phyloP scores from a whole-genome alignment of 1,284 basidiomycete species.

The Cryptococcus sp. region DNA sequence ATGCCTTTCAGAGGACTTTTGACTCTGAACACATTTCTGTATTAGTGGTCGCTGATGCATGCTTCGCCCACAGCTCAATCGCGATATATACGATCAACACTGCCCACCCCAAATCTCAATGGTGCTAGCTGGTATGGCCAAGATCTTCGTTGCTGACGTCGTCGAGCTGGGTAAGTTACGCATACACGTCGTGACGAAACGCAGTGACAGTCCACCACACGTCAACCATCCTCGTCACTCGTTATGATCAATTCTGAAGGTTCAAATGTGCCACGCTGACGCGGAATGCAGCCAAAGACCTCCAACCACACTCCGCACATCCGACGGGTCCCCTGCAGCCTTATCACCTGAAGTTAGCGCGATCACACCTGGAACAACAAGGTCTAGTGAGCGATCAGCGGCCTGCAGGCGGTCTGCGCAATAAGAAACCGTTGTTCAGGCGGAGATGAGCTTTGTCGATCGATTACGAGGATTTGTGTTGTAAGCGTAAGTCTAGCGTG shows the following conservation, averaged over 20 bases:
- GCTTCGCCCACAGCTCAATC: conserved; percentile 33
- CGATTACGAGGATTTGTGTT: not conserved
- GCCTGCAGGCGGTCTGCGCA: conserved; percentile 19
- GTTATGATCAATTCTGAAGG: too few species aligned
- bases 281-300: conserved; percentile 20
- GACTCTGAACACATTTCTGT: too few species aligned
- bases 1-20: too few species aligned
- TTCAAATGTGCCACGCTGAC: not conserved
- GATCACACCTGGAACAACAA: conserved; percentile 32
- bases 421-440: conserved; percentile 27
- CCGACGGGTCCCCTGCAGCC: conserved; percentile 42
- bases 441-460: conserved; percentile 6
- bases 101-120: conserved; percentile 30
- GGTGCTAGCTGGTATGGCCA: conserved; percentile 46
- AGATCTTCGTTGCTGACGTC: conserved; percentile 49
- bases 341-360: conserved; percentile 46
- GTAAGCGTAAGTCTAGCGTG: not conserved
- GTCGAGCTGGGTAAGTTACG: conserved; percentile 41
- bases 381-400: conserved; percentile 23
- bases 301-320: conserved; percentile 38
- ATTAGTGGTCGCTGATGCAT: not conserved
- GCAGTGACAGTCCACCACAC: not conserved
- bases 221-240: too few species aligned
- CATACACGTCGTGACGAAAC: not conserved
- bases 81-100: conserved; percentile 45